phyloP scores from a whole-genome alignment of 768 basidiomycete genomes.

The Macrocybe gigantea region DNA sequence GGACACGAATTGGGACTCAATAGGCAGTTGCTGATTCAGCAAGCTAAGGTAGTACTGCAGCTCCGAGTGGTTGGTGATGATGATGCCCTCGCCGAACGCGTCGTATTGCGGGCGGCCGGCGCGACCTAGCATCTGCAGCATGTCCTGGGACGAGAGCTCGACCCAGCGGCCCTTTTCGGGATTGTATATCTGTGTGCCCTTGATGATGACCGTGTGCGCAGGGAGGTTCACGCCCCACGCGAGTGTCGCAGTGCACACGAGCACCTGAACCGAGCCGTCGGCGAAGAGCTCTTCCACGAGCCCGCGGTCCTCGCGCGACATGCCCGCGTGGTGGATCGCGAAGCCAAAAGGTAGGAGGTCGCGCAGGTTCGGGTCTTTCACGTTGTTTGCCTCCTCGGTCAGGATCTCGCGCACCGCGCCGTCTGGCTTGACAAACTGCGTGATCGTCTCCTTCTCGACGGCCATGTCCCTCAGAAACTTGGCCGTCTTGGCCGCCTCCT shows the following conservation, averaged over 20 bases:
- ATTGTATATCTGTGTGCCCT: conserved; percentile 99
- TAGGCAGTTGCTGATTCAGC: conserved; percentile 95
- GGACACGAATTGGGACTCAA: conserved; percentile 91
- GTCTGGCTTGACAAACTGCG: conserved; percentile 92
- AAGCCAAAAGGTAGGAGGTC: conserved; percentile 96
- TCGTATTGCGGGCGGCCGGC: conserved; percentile 98
- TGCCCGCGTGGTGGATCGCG: conserved; percentile 96
- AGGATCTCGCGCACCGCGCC: conserved; percentile 89
- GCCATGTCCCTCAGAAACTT: conserved; percentile 92
- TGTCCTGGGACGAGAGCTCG: conserved; percentile 92
- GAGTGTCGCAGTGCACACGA: conserved; percentile 95
- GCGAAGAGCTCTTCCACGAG: conserved; percentile 93
- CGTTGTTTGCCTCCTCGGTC: conserved; percentile 74
- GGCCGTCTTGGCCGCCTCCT: conserved; percentile 97
- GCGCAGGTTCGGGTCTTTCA: conserved; percentile 76
- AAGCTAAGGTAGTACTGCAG: conserved; percentile 95
- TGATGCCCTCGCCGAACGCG: conserved; percentile 94
- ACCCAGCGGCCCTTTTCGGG: conserved; percentile 98
- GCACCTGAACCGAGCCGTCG: conserved; percentile 87
- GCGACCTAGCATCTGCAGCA: conserved; percentile 97
- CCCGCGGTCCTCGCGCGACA: conserved; percentile 86
- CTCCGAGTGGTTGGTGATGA: conserved; percentile 97
- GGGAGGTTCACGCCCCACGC: conserved; percentile 99
- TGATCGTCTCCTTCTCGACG: conserved; percentile 94
- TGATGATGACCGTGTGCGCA: conserved; percentile 97